Conservation (phyloP, 345 rosid genomes). For the Moringa oleifera region DNA sequence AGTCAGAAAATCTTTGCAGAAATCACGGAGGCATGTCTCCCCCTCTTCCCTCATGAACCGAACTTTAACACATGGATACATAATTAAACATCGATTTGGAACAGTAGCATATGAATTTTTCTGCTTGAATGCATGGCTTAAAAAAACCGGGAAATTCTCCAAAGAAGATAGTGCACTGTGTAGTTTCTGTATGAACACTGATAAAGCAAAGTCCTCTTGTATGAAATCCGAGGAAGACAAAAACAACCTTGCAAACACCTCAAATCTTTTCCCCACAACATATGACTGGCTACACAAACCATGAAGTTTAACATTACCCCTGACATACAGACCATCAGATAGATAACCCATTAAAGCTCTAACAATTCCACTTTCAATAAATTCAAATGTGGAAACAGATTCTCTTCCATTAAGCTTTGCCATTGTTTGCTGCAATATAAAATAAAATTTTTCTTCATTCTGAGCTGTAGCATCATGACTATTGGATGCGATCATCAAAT, state of each 20-base stretch:
- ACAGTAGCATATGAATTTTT: slow-evolving; percentile 57
- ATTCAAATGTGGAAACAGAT: slow-evolving; percentile 86
- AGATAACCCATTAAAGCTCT: slow-evolving; percentile 63
- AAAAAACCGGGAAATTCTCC: slow-evolving; percentile 74
- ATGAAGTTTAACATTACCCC: slow-evolving; percentile 28
- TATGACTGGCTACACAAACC: slow-evolving; percentile 21
- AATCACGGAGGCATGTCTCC: slow-evolving; percentile 58
- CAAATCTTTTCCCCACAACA: slow-evolving; percentile 59
- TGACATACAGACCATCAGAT: slow-evolving; percentile 51
- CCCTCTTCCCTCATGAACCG: slow-evolving; percentile 67
- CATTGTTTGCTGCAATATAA: slow-evolving; percentile 46
- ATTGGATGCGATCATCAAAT: slow-evolving; percentile 34
- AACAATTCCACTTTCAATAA: slow-evolving; percentile 83
- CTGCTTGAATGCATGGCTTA: slow-evolving; percentile 48
- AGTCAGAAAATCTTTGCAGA: slow-evolving; percentile 43
- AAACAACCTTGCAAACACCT: slow-evolving; percentile 55
- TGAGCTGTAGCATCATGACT: slow-evolving; percentile 27
- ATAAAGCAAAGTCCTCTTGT: slow-evolving; percentile 45
- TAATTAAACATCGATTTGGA: slow-evolving; percentile 48
- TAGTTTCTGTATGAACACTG: slow-evolving; percentile 54
- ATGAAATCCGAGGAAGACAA: slow-evolving; percentile 33
- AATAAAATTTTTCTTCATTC: slow-evolving; percentile 46
- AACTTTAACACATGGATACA: slow-evolving; percentile 65
- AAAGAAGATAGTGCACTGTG: slow-evolving; percentile 73
- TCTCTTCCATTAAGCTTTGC: slow-evolving; percentile 69